Conservation (phyloP, 345 rosid genomes). For the Turritis glabra region DNA sequence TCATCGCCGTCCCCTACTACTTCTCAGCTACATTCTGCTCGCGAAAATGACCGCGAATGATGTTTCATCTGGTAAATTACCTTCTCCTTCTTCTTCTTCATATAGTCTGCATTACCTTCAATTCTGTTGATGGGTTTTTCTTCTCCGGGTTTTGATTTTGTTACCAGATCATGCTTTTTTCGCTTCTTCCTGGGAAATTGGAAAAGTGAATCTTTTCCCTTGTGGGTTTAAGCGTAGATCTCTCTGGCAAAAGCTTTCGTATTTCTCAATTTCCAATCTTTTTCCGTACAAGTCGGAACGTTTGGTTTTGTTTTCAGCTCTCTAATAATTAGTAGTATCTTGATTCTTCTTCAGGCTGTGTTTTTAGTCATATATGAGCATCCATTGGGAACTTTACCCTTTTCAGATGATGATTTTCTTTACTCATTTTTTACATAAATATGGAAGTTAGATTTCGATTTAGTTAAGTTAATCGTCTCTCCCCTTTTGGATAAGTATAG, state of each 20-base stretch:
- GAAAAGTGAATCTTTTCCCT: not conserved
- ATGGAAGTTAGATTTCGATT: not conserved
- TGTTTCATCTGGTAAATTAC: constrained; percentile 30
- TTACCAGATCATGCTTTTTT: not conserved
- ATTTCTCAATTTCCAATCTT: not conserved
- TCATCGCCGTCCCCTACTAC: no score
- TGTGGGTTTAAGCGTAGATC: constrained; percentile 24
- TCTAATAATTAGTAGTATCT: not conserved
- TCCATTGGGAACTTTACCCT: not conserved
- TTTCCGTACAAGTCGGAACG: not conserved
- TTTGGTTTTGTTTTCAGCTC: constrained; percentile 8
- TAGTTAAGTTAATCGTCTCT: not conserved
- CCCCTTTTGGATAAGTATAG: not conserved
- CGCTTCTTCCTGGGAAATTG: not conserved
- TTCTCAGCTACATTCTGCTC: constrained; percentile 32
- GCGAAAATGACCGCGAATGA: constrained; percentile 21
- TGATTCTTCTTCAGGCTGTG: not conserved
- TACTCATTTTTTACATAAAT: not conserved
- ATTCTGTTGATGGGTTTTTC: constrained; percentile 8
- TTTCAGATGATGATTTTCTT: constrained; percentile 12
- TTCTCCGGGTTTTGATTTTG: not conserved
- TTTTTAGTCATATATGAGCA: not conserved
- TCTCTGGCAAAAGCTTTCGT: constrained; percentile 2
- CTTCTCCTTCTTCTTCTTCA: not conserved
- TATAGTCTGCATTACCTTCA: not conserved